These are phyloP conservation scores for Saccharomyces jurei DNA, from an alignment of 805 yeast species.

Conservation along the genomic window DNA sequence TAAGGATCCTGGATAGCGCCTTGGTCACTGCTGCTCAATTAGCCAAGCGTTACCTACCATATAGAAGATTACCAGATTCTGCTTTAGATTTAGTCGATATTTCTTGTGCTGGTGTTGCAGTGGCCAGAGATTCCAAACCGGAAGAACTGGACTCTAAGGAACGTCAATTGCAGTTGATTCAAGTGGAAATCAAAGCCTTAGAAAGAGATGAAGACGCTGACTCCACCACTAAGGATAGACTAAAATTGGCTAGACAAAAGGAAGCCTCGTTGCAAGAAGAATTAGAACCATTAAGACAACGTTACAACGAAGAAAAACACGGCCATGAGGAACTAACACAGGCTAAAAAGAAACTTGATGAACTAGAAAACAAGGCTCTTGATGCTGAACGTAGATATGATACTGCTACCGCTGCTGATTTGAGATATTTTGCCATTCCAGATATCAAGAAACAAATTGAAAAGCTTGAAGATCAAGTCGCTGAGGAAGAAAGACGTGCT, in stretches of 20 bases:
- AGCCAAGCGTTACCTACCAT: slow-evolving; percentile 89
- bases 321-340: slow-evolving; percentile 87
- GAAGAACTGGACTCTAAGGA: slow-evolving; percentile 92
- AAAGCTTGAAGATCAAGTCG: slow-evolving; percentile 66
- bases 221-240: slow-evolving; percentile 74
- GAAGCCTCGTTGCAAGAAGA: slow-evolving; percentile 81
- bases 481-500: slow-evolving; percentile 61
- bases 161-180: slow-evolving; percentile 82
- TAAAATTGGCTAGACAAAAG: slow-evolving; percentile 67
- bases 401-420: slow-evolving; percentile 88
- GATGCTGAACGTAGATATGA: slow-evolving; percentile 98
- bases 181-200: slow-evolving; percentile 92
- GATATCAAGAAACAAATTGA: slow-evolving; percentile 72
- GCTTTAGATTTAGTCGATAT: slow-evolving; percentile 96
- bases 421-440: slow-evolving; percentile 95
- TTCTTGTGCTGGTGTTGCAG: slow-evolving; percentile 94
- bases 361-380: slow-evolving; percentile 80
- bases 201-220: slow-evolving; percentile 91
- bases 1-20: slow-evolving; percentile 89
- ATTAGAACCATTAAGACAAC: slow-evolving; percentile 73
- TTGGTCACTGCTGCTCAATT: slow-evolving; percentile 89
- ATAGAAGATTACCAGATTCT: slow-evolving; percentile 92
- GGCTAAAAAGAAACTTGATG: slow-evolving; percentile 86
- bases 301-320: slow-evolving; percentile 77
- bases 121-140: slow-evolving; percentile 95